These are phyloP conservation scores for Yamadazyma spencermartinsiae DNA, from an alignment of 1,139 yeast genomes.

Conservation along the genomic window DNA sequence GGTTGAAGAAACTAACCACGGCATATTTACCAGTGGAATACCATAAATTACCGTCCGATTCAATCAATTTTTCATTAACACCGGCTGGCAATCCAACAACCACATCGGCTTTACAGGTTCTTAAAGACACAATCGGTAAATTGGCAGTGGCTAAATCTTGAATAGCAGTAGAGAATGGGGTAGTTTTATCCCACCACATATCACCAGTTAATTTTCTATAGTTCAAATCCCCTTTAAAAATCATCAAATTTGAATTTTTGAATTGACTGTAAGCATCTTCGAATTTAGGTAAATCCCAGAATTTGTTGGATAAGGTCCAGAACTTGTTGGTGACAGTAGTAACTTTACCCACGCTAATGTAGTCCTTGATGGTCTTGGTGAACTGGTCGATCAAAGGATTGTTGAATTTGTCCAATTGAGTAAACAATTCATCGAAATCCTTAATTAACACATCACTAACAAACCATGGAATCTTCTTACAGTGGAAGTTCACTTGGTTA, in stretches of 20 bases:
- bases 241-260: constrained; percentile 59
- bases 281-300: constrained; percentile 60
- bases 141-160: constrained; percentile 64
- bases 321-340: constrained; percentile 64
- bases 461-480: constrained; percentile 94
- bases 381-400: constrained; percentile 35
- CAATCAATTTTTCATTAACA: constrained; percentile 62
- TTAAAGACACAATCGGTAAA: constrained; percentile 66
- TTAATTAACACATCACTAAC: constrained; percentile 91
- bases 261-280: constrained; percentile 31
- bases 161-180: constrained; percentile 70
- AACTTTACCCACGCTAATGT: constrained; percentile 53
- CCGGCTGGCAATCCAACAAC: constrained; percentile 81
- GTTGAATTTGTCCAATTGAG: constrained; percentile 62
- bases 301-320: constrained; percentile 82
- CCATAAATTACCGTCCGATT: constrained; percentile 75
- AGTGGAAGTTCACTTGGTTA: constrained; percentile 70
- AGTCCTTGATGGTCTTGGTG: constrained; percentile 44
- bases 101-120: constrained; percentile 98
- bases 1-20: constrained; percentile 46
- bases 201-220: constrained; percentile 94
- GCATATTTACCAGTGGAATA: constrained; percentile 91
- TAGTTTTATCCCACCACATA: constrained; percentile 80
- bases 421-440: constrained; percentile 64
- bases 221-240: constrained; percentile 94